phyloP scores from a whole-genome alignment of 2,329 filamentous ascomycete species.

The Talaromyces piceae region DNA sequence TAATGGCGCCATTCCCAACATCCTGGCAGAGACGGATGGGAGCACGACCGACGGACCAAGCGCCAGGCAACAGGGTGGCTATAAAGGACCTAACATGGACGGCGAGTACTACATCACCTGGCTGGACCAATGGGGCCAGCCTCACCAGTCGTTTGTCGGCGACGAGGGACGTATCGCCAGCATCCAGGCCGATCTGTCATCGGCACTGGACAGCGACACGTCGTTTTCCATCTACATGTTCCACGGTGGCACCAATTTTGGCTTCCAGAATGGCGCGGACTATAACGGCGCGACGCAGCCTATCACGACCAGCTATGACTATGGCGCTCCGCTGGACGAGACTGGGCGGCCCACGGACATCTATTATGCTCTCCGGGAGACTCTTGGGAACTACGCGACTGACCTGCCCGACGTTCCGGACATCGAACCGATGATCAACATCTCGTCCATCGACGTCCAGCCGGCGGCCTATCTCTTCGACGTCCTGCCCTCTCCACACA shows the following conservation, averaged over 20 bases:
- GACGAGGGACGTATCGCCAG: constrained; percentile 2
- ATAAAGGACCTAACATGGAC: neutral
- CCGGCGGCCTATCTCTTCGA: constrained; percentile 4
- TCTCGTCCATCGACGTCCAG: constrained; percentile 2
- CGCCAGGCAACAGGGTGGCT: neutral
- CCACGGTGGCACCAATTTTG: constrained; percentile 48
- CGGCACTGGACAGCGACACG: constrained; percentile 30
- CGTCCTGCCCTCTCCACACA: constrained; percentile 12
- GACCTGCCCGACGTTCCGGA: neutral
- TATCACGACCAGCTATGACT: constrained; percentile 46
- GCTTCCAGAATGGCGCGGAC: constrained; percentile 41
- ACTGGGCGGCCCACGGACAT: constrained; percentile 41
- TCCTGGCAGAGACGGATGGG: constrained; percentile 43
- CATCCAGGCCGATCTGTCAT: constrained; percentile 27
- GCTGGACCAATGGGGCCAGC: constrained; percentile 40
- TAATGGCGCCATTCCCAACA: constrained; percentile 38
- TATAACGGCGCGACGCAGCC: constrained; percentile 31
- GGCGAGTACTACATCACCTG: constrained; percentile 38
- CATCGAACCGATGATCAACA: constrained; percentile 1
- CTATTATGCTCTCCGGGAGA: constrained; percentile 29
- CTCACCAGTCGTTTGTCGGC: constrained; percentile 21
- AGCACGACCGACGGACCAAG: constrained; percentile 14
- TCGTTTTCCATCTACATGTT: constrained; percentile 49
- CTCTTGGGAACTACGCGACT: neutral
- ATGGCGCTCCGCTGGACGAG: constrained; percentile 45